Base-by-base conservation (phyloP, 1,284 basidiomycete species). In the Rhodotorula glutinis region DNA sequence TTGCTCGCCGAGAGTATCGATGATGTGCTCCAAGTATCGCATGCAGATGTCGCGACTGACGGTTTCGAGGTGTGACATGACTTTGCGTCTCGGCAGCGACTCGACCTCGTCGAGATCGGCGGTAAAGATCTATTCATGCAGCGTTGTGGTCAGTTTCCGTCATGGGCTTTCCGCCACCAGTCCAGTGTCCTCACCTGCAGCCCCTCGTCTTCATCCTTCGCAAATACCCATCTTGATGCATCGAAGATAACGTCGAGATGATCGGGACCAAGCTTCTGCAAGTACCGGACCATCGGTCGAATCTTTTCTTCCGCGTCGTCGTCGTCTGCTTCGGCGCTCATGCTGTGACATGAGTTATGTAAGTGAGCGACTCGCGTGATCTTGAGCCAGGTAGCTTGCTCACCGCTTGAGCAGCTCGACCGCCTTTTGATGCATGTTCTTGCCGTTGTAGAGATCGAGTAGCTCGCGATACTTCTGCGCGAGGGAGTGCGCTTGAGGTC, bases 371-470 rank as follows among this genome's bases (percentile, higher is more conserved):
- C 11, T 38, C 33, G 33, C 33, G n/a, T n/a, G n/a, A n/a, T n/a
- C n/a, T n/a, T n/a, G n/a, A n/a, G n/a, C n/a, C n/a, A n/a, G n/a
- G n/a, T n/a, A 25, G 16, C 0, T 2, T 44, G 17, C 43, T 44
- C 43, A 92, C 92, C 89, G 85, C 76, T 85, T 84, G 19, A 99
- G 82, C 53, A 98, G 83, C 27, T 84, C 82, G 66, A 98, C 80
- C 0, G 95, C 94, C 78, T 95, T 90, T 10, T 82, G 83, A 75
- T 98, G 96, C 91, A 95, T 94, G 80, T 90, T 89, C 82, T 94
- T 94, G 54, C 92, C 92, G 75, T 91, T 87, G 78, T 97, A 98
- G 47, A 98, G 80, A 77, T 91, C 90, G 56, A 92, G 87, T 59
- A 99, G 83, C 78, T 98, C 96, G 2, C 87, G 85, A 76, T 86